phyloP scores from a whole-genome alignment of 2,329 filamentous ascomycete genomes.

The Phialemoniopsis sp. region DNA sequence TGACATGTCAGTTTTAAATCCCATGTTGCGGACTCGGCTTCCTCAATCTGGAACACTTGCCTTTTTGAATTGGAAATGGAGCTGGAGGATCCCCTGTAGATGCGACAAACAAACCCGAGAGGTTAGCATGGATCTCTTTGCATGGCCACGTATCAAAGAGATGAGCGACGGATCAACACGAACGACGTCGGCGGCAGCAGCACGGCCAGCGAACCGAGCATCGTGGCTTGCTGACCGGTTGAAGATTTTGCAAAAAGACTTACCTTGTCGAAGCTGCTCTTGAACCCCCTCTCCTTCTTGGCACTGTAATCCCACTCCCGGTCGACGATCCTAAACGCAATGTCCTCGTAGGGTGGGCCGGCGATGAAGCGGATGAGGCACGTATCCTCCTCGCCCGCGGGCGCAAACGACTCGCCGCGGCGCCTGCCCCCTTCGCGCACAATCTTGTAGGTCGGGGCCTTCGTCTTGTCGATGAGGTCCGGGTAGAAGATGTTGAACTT shows the following conservation, averaged over 20 bases:
- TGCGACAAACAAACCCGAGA: conserved; percentile 8
- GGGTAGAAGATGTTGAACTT: conserved; percentile 99
- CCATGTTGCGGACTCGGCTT: background rate
- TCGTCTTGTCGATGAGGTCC: conserved; percentile 90
- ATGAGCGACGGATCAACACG: too few species aligned
- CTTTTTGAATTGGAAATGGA: conserved; percentile 99
- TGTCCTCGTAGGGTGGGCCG: conserved; percentile 92
- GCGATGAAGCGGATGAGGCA: conserved; percentile 95
- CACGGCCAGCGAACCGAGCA: too few species aligned
- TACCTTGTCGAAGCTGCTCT: conserved; percentile 96
- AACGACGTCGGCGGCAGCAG: too few species aligned
- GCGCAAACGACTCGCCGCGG: conserved; percentile 86
- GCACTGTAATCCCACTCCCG: conserved; percentile 99
- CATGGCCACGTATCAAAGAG: too few species aligned
- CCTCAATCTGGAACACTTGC: conserved; percentile 38
- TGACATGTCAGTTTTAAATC: conserved; percentile 5
- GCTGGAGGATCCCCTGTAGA: conserved; percentile 79
- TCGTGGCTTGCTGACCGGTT: too few species aligned
- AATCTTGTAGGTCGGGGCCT: conserved; percentile 93
- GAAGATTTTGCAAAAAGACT: conserved; percentile 19
- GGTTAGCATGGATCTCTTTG: background rate
- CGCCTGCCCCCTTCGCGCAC: conserved; percentile 88
- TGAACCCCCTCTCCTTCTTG: conserved; percentile 91
- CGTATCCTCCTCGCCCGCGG: conserved; percentile 93
- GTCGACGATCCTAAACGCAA: conserved; percentile 95